phyloP scores from a whole-genome alignment of 2,329 filamentous ascomycete species.

The Arthroderma uncinatum region DNA sequence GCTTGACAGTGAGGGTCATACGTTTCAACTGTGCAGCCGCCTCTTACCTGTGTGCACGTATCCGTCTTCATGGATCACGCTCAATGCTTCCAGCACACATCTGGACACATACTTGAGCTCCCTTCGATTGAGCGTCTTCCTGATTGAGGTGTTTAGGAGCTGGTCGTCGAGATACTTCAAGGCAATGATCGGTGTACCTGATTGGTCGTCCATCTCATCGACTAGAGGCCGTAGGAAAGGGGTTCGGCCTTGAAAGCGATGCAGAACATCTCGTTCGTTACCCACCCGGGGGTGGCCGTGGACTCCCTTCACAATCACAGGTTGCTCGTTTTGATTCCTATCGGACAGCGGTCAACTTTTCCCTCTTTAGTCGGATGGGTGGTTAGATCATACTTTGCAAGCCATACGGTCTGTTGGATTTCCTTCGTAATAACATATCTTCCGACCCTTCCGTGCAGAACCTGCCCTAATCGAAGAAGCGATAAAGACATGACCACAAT shows the following conservation, averaged over 20 bases:
- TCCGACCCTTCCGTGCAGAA: no score
- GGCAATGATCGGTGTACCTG: conserved; percentile 13
- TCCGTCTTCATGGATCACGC: conserved; percentile 15
- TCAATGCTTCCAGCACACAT: conserved; percentile 14
- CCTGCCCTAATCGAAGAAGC: no score
- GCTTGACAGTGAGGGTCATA: neutral
- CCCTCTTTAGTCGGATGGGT: no score
- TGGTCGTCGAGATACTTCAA: conserved; percentile 17
- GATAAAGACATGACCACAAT: no score
- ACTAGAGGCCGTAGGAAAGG: conserved; percentile 17
- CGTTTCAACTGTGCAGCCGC: neutral
- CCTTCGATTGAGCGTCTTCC: conserved; percentile 10
- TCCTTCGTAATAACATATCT: no score
- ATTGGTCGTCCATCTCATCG: conserved; percentile 18
- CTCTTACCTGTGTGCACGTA: conserved; percentile 18
- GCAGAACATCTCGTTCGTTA: conserved; percentile 22
- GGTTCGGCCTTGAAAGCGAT: conserved; percentile 17
- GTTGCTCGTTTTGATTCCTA: conserved; percentile 12
- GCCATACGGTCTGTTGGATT: no score
- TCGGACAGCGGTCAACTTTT: no score
- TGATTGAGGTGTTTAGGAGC: conserved; percentile 9
- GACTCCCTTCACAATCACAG: conserved; percentile 22
- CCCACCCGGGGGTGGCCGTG: conserved; percentile 18
- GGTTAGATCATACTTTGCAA: no score
- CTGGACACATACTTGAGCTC: conserved; percentile 17